Conservation (phyloP, 345 rosid species). For the Passiflora organensis region DNA sequence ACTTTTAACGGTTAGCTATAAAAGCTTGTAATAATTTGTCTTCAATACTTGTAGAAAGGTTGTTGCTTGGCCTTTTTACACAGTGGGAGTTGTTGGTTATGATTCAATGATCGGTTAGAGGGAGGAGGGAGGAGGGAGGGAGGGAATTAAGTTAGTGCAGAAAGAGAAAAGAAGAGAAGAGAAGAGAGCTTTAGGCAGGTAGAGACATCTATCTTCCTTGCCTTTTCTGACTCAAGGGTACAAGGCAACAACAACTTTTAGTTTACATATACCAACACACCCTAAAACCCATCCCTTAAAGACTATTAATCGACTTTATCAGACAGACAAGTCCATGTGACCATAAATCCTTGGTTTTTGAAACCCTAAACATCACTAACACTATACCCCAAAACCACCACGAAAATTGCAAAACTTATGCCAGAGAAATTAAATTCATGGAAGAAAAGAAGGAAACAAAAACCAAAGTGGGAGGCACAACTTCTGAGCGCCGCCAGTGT, state of each 20-base stretch:
- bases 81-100: not conserved
- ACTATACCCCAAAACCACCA: not conserved
- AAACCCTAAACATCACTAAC: slow-evolving; percentile 25
- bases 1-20: too few relatives aligned
- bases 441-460: slow-evolving; percentile 8
- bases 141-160: not conserved
- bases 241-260: slow-evolving; percentile 16
- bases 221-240: slow-evolving; percentile 21
- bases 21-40: too few relatives aligned
- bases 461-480: slow-evolving; percentile 47
- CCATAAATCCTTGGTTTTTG: slow-evolving; percentile 35
- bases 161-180: too few relatives aligned
- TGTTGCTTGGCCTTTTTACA: too few relatives aligned
- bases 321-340: slow-evolving; percentile 52
- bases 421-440: slow-evolving; percentile 8
- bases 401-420: slow-evolving; percentile 3
- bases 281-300: slow-evolving; percentile 15
- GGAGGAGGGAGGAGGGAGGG: too few relatives aligned
- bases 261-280: slow-evolving; percentile 20
- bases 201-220: not conserved
- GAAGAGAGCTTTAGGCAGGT: too few relatives aligned
- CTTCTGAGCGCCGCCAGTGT: slow-evolving; percentile 61
- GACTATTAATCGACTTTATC: slow-evolving; percentile 3
- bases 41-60: too few relatives aligned
- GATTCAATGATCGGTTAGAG: not conserved